Evolutionary conservation across 1,139 yeast genomes (phyloP).

Genomic region (Tardiomyces digboiensis): DNA sequence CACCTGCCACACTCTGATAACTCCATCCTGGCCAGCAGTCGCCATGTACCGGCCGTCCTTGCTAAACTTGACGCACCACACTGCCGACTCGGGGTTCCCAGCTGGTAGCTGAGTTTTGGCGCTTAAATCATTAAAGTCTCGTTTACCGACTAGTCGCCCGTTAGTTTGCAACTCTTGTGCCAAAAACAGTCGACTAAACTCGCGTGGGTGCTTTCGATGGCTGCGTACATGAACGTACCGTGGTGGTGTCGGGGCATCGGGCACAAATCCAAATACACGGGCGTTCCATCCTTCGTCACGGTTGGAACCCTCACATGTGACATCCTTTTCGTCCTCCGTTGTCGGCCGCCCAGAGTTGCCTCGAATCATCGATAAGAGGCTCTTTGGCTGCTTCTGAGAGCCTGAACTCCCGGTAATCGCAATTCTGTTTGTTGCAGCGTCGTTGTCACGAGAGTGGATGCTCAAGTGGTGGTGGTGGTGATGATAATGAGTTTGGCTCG

Average conservation of each 20-base stretch:
- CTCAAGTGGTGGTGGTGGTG: too few species aligned
- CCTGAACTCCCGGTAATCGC: background rate
- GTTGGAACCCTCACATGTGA: background rate
- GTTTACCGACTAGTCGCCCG: conserved; percentile 16
- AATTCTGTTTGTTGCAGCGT: background rate
- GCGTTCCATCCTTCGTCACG: conserved; percentile 29
- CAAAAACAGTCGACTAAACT: conserved; percentile 51
- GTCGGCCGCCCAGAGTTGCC: background rate
- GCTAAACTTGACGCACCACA: conserved; percentile 68
- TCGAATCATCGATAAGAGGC: background rate
- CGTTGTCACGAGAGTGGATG: background rate
- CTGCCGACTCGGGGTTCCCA: conserved; percentile 28
- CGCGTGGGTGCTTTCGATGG: conserved; percentile 23
- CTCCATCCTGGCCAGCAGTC: conserved; percentile 68
- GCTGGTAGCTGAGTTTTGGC: conserved; percentile 1
- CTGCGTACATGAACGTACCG: conserved; percentile 29
- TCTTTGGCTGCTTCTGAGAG: too few species aligned
- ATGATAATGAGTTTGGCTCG: too few species aligned
- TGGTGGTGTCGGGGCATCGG: conserved; percentile 23
- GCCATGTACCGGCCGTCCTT: conserved; percentile 77
- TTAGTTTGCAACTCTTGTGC: conserved; percentile 59
- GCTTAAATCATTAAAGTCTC: background rate
- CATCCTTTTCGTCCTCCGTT: background rate
- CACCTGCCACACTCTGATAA: conserved; percentile 70
- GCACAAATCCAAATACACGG: conserved; percentile 22